These are phyloP conservation scores for Komagataea norvegica DNA, from an alignment of 1,139 yeast species.

Conservation along the genomic window DNA sequence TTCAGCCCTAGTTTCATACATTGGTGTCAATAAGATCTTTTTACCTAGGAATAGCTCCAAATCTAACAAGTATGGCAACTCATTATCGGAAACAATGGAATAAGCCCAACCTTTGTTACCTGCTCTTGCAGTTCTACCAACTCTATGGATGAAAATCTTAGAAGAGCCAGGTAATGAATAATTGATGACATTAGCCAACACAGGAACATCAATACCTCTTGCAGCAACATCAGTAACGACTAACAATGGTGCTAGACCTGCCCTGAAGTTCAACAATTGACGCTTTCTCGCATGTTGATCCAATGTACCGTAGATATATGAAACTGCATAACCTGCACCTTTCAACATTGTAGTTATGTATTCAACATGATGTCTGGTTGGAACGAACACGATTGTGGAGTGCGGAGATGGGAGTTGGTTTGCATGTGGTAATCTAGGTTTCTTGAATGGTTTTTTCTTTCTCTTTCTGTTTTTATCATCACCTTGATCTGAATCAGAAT, in stretches of 20 bases:
- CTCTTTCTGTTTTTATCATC: slow-evolving; percentile 31
- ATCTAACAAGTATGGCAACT: slow-evolving; percentile 85
- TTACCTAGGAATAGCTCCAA: slow-evolving; percentile 86
- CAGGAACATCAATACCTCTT: slow-evolving; percentile 98
- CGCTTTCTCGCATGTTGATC: slow-evolving; percentile 94
- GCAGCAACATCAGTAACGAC: slow-evolving; percentile 99
- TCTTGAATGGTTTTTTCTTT: slow-evolving; percentile 36
- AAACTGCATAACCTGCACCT: slow-evolving; percentile 78
- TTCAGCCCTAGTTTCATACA: slow-evolving; percentile 60
- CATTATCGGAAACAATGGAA: slow-evolving; percentile 79
- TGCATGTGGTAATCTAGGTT: slow-evolving; percentile 67
- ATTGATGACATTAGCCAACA: slow-evolving; percentile 89
- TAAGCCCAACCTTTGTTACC: slow-evolving; percentile 99
- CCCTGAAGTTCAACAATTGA: slow-evolving; percentile 79
- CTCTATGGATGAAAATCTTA: slow-evolving; percentile 92
- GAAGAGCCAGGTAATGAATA: slow-evolving; percentile 89
- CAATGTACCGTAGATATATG: slow-evolving; percentile 89
- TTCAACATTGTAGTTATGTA: slow-evolving; percentile 67
- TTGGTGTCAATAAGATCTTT: slow-evolving; percentile 64
- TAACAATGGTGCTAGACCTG: slow-evolving; percentile 74
- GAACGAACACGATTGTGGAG: slow-evolving; percentile 91
- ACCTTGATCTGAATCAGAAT: slow-evolving; percentile 43
- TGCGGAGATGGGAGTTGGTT: slow-evolving; percentile 76
- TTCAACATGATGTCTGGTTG: slow-evolving; percentile 97
- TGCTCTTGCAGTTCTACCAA: slow-evolving; percentile 99